Base-by-base conservation (phyloP, 352 stramenopile species). In the Pilasporangium apinafurcum region DNA sequence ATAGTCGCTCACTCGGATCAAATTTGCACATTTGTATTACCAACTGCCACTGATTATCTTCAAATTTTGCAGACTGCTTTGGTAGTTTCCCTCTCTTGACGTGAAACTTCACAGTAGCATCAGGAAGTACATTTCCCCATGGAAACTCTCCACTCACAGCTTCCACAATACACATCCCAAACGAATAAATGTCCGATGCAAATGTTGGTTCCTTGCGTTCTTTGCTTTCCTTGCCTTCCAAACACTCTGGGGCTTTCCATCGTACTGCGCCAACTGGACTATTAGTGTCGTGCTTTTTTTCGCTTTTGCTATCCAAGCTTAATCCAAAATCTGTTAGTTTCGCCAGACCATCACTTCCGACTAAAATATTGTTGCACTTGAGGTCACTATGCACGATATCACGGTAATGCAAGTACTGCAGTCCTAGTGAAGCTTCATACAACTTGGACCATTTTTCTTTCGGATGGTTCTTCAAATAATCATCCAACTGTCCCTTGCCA, bases 391-490 rank as follows among this genome's bases (percentile, higher is more conserved):
- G 32, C n/a, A 42, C 7, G 22, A 41, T 32, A 26, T 30, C 34
- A 1, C 34, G 32, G 17, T 41, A 22, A 29, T 49, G 32, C n/a
- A 49, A 17, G 24, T 41, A 41, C 16, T 41, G 21, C 9, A 49
- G 21, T 1, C 31, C 20, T 22, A 38, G 32, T 6, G 21, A n/a
- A 1, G 20, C 31, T 13, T 41, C 5, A 18, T 41, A 21, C 21
- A 49, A 6, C 28, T 37, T 13, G 6, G 17, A 14, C 18, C 40
- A 47, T 22, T 17, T 39, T 28, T 53, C 39, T 9, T 9, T 10
- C 5, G 17, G 3, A n/a, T n/a, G n/a, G 8, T 30, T 27, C 24
- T 53, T 53, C 5, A 69, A 42, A 6, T 57, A 66, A 5, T 62
- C 48, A 8, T 30, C 48, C 21, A 49, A 17, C 10, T 10, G 24